Evolutionary conservation across 306 rosid species (phyloP), one percentile per base, ranked within the genome.

Genomic region (Cercis canadensis): DNA sequence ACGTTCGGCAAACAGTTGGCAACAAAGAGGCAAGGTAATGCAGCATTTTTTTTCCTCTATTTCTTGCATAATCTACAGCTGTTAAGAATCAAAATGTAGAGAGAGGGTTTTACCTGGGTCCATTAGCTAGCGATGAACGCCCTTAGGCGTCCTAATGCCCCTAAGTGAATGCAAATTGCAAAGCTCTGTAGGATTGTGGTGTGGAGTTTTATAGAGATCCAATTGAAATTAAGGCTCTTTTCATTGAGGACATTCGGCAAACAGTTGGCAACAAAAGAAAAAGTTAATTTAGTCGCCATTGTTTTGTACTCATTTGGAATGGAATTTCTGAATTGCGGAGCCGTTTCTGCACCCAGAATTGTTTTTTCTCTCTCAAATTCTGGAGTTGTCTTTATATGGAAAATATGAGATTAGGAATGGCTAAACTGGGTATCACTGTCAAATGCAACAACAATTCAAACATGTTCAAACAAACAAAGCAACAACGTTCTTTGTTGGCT

Each of bases 221-320:
- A 67, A 66, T 40, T 52, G 59, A 72, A 65, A 46, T 36, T 29
- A 53, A 80, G 49, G 81, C 12, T 53, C 45, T 56, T 53, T 81
- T 43, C 63, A 77, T 62, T 67, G 72, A 66, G 64, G 59, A 69
- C 59, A 66, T 56, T 62, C 67, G 66, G 77, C 72, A 70, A 67
- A 68, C 80, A 37, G 11, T 65, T 51, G 74, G 79, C 58, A 72
- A 87, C 82, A 71, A 81, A 32, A 56, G 73, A 77, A 52, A 65
- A 65, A 62, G 43, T 57, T 50, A 69, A 43, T 66, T 75, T 82
- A 78, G 90, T 82, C 82, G 66, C 51, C 78, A 86, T 69, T 63
- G 75, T 47, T 65, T 82, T 68, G 69, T 69, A 61, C 75, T 33
- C 77, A 47, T 11, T 53, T n/a, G 61, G 21, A 41, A 77, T 70